These are phyloP conservation scores for Aspergillus aculeatinus DNA, from an alignment of 2,329 filamentous ascomycete genomes.

Conservation along the genomic window DNA sequence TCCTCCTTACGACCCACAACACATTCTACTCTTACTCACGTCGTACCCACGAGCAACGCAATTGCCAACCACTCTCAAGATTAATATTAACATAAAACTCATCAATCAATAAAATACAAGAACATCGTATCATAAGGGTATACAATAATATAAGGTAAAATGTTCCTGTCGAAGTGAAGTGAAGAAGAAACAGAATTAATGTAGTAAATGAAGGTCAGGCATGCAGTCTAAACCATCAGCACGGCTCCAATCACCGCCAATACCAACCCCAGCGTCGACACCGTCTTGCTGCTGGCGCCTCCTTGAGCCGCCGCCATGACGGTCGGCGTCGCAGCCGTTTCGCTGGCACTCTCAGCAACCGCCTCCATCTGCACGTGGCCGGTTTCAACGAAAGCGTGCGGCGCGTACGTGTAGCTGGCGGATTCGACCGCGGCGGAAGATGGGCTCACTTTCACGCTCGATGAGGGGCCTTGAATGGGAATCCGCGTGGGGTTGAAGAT, in stretches of 20 bases:
- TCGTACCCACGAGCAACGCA: no score
- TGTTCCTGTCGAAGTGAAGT: background rate
- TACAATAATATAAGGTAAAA: background rate
- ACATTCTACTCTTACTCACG: no score
- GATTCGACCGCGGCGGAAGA: constrained; percentile 12
- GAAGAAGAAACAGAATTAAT: background rate
- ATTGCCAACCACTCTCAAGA: no score
- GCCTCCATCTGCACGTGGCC: background rate
- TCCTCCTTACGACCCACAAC: background rate
- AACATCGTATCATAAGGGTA: constrained; percentile 8
- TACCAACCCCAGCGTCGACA: constrained; percentile 24
- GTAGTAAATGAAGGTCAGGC: background rate
- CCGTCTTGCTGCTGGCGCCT: constrained; percentile 21
- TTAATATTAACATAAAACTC: constrained; percentile 2
- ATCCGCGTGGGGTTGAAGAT: constrained; percentile 13
- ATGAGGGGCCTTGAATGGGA: constrained; percentile 3
- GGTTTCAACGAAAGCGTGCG: constrained; percentile 16
- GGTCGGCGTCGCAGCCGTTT: constrained; percentile 15
- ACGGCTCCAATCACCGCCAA: constrained; percentile 28
- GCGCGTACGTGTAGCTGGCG: constrained; percentile 15
- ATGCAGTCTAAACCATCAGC: constrained; percentile 21
- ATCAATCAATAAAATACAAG: constrained; percentile 7
- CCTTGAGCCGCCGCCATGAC: constrained; percentile 4
- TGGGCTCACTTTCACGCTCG: constrained; percentile 9
- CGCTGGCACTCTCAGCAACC: background rate